Percentiles rank a stretch among this genome's conserved stretches.
Conservation (phyloP, 352 stramenopile species). For the Thalassiosira sp. region DNA sequence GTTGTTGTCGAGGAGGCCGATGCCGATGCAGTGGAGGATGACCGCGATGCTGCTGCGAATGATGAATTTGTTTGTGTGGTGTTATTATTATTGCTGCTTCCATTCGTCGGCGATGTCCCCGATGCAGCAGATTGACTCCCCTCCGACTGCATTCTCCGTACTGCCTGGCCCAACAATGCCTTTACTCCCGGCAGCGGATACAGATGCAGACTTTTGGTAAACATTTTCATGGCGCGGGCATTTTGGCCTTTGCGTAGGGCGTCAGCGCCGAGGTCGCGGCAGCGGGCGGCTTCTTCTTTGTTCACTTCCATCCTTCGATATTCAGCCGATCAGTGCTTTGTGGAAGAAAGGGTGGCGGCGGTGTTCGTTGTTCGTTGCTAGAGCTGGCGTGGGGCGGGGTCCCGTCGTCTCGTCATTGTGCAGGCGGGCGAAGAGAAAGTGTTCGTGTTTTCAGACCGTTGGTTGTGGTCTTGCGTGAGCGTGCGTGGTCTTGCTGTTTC, state of each 20-base stretch:
- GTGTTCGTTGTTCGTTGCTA: too few relatives aligned
- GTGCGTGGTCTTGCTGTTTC: too few relatives aligned
- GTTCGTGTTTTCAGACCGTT: too few relatives aligned
- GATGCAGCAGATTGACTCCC: neutral
- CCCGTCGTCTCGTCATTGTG: too few relatives aligned
- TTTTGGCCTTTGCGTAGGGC: slow-evolving; percentile 66
- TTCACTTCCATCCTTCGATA: slow-evolving; percentile 59
- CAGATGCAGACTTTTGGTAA: slow-evolving; percentile 73
- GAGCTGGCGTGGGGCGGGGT: too few relatives aligned
- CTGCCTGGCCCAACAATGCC: slow-evolving; percentile 65
- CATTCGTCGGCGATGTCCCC: neutral
- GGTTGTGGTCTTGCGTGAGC: too few relatives aligned
- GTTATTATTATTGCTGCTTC: slow-evolving; percentile 17
- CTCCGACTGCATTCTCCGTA: slow-evolving; percentile 41
- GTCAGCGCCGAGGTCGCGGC: slow-evolving; percentile 66
- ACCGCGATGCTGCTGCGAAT: slow-evolving; percentile 11
- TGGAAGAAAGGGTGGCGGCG: too few relatives aligned
- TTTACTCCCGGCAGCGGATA: slow-evolving; percentile 80
- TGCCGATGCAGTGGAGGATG: slow-evolving; percentile 11
- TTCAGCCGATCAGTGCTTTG: too few relatives aligned
- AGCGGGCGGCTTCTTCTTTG: slow-evolving; percentile 79
- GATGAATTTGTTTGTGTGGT: slow-evolving; percentile 13
- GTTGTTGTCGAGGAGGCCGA: slow-evolving; percentile 2
- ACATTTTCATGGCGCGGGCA: slow-evolving; percentile 73
- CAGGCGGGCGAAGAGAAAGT: too few relatives aligned